Base-by-base conservation (phyloP, 2,329 filamentous ascomycete species). In the Chaetomiaceae sp. region DNA sequence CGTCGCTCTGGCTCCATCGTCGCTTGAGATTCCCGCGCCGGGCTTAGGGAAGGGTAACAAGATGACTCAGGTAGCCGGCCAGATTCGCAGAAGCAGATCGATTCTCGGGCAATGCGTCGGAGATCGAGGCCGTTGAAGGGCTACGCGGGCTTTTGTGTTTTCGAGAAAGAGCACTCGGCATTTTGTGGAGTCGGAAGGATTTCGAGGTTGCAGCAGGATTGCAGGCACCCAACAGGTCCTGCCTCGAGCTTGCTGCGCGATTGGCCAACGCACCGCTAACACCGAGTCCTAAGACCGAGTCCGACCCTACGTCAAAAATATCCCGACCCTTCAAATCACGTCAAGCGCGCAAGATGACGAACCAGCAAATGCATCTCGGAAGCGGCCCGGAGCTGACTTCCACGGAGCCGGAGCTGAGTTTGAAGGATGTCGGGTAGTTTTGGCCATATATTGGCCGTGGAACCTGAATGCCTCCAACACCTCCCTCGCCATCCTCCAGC, bases 1-100 rank as follows among this genome's bases (percentile, higher is more conserved):
- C 59, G 55, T 33, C 57, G 54, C 38, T 52, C 56, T 20, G 52
- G 50, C 42, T 60, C 56, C 49, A 50, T 46, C 42, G 40, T 47
- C 9, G 7, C 20, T 15, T n/a, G n/a, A 31, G 6, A 9, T 15
- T 4, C 12, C 15, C 22, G 8, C 1, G 9, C 20, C 20, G 39
- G 27, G 27, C 14, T 5, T 27, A 27, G 5, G 25, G 25, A 31
- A 7, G 9, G 9, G 4, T 4, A 31, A 29, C 20, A 1, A 38
- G 46, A 39, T 48, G 37, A 25, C 12, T 37, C 27, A 27, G 27
- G 27, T 4, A 11, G 19, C 20, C 20, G 3, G 19, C 23, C 20
- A 23, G n/a, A 47, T n/a, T 25, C 31, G 6, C 33, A 9, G 29
- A 6, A 39, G 19, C 5, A 2, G 20, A 33, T 44, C 19, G 27